Base-by-base conservation (phyloP, 805 yeast species). In the Pichia pseudocactophila region DNA sequence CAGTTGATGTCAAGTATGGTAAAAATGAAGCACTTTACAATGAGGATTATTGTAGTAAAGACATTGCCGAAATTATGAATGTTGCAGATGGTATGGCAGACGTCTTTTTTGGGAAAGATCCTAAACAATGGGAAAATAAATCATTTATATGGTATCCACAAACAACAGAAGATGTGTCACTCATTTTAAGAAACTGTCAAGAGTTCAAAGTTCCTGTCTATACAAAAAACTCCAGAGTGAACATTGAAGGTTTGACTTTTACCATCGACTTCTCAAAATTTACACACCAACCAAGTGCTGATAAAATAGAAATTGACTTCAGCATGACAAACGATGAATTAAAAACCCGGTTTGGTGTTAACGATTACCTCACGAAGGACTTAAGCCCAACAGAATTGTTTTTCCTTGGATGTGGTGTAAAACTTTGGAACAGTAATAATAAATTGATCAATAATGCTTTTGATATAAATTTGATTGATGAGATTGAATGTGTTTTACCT, bases 131-230 rank as follows among this genome's bases (percentile, higher is more conserved):
- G 37, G 30, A 46, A 13, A 38, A 34, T 16, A 55, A 50, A 36
- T 26, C 39, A 12, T 57, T 50, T 38, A 40, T 41, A 7, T 34
- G 56, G 32, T 47, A 45, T 34, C 62, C 62, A 3, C 43, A 45
- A 26, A 35, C 43, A 9, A 49, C 61, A 2, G 39, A 49, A 10
- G 54, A 59, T 34, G 51, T 57, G 7, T 36, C 58, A 2, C 30
- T 25, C 1, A 48, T 59, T 20, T 26, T 59, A 37, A 47, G 48
- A 27, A 40, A 49, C 20, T 56, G 61, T 34, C 53, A 55, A 20
- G 53, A 49, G 30, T 59, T 53, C 39, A 46, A 50, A 30, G 55
- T 59, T 13, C 62, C 62, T 13, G 53, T 58, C 2, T 50, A 45
- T 26, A 51, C 50, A 1, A 44, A 32, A 2, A 25, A 20, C 20